Evolutionary conservation across 108 stramenopile species (phyloP).

Genomic region (Skeletonema tropicum): DNA sequence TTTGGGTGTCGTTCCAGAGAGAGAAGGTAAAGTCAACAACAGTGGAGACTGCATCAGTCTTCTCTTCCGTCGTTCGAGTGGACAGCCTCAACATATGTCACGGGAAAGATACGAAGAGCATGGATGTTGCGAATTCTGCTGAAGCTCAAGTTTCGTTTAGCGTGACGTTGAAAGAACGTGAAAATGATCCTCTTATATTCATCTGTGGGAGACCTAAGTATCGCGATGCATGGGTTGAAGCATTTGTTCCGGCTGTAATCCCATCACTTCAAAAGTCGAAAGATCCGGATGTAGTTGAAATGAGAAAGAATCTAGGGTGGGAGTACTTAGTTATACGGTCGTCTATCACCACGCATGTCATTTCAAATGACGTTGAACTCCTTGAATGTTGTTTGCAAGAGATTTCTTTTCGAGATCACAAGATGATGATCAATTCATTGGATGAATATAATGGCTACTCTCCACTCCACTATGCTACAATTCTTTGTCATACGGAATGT

Average conservation of each 20-base stretch:
- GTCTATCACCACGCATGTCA: conserved; percentile 15
- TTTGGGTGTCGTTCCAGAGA: background rate
- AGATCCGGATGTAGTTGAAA: conserved; percentile 11
- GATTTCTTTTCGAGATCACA: background rate
- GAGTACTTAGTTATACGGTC: conserved; percentile 26
- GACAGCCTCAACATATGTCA: conserved; percentile 25
- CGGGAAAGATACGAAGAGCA: background rate
- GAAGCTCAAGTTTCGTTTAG: conserved; percentile 16
- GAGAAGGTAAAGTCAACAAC: background rate
- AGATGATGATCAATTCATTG: conserved; percentile 11
- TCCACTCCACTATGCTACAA: conserved; percentile 38
- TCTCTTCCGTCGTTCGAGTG: conserved; percentile 20
- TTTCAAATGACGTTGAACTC: conserved; percentile 13
- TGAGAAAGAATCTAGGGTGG: conserved; percentile 21
- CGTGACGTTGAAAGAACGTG: conserved; percentile 10
- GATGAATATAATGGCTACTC: conserved; percentile 34
- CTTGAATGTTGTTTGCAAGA: conserved; percentile 16
- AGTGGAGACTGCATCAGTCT: conserved; percentile 20
- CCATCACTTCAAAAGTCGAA: conserved; percentile 2
- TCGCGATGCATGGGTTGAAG: conserved; percentile 21
- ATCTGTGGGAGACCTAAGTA: background rate
- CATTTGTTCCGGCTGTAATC: conserved; percentile 12
- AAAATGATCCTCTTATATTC: conserved; percentile 14
- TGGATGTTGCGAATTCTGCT: background rate
- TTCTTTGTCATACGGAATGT: conserved; percentile 21